Conservation (phyloP, 2,329 filamentous ascomycete species). For the Fusarium secorum region DNA sequence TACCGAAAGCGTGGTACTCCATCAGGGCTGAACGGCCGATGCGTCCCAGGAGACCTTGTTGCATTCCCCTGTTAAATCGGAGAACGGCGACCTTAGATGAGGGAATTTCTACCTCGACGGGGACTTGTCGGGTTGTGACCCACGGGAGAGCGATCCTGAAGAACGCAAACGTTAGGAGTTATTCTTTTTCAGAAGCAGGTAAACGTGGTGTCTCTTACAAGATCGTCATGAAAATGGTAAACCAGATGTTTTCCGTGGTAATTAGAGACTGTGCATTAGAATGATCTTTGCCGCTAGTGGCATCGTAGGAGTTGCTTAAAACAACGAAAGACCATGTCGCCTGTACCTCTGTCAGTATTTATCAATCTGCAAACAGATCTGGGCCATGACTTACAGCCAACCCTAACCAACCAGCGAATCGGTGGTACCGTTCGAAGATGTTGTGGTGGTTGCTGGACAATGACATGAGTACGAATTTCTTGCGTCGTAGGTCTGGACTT, state of each 20-base stretch:
- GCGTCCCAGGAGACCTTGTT: background rate
- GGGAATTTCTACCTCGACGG: background rate
- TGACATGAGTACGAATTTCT: no score
- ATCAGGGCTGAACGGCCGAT: background rate
- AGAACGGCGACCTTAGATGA: background rate
- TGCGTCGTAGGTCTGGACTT: accelerated
- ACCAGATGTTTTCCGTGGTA: background rate
- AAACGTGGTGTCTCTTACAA: background rate
- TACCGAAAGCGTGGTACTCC: conserved; percentile 7
- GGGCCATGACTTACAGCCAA: background rate
- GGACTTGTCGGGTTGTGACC: background rate
- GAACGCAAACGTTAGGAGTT: accelerated
- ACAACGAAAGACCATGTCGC: background rate
- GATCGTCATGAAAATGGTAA: background rate
- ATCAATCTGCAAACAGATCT: no score
- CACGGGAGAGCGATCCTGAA: background rate
- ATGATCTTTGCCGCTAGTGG: background rate
- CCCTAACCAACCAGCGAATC: background rate
- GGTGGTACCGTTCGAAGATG: background rate
- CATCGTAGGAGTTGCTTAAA: background rate
- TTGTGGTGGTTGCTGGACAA: conserved; percentile 8
- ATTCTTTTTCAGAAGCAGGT: accelerated
- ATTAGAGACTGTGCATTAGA: background rate
- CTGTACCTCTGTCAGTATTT: background rate
- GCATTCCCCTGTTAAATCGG: background rate